Percentiles rank a stretch among this genome's conserved stretches.
phyloP scores from a whole-genome alignment of 768 basidiomycete genomes.

The Galerina marginata region DNA sequence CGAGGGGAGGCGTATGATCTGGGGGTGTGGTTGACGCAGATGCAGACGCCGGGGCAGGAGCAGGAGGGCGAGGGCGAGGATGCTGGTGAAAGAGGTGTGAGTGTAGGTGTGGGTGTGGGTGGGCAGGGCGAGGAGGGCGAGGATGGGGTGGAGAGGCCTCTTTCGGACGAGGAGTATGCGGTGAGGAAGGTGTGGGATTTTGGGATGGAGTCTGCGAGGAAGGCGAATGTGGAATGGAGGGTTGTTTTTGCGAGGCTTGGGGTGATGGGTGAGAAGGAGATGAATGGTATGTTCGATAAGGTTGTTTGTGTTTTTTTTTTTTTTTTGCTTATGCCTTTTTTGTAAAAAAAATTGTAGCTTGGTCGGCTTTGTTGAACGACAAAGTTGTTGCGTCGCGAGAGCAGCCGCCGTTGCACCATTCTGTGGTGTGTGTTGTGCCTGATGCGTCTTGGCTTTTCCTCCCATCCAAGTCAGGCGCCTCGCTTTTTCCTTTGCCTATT shows the following conservation, averaged over 20 bases:
- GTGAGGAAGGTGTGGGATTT: slow-evolving; percentile 76
- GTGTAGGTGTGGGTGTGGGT: background rate
- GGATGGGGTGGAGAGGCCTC: slow-evolving; percentile 25
- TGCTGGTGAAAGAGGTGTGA: slow-evolving; percentile 24
- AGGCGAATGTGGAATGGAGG: slow-evolving; percentile 81
- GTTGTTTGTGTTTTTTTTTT: slow-evolving; percentile 1
- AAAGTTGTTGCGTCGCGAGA: slow-evolving; percentile 42
- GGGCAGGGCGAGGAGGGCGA: background rate
- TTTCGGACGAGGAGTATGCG: slow-evolving; percentile 51
- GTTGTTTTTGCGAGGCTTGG: slow-evolving; percentile 77
- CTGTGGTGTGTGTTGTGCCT: slow-evolving; percentile 63
- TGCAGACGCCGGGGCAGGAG: slow-evolving; percentile 35
- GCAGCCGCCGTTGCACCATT: slow-evolving; percentile 62
- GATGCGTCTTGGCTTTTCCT: slow-evolving; percentile 66
- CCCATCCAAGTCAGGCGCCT: slow-evolving; percentile 29
- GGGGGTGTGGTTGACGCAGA: slow-evolving; percentile 68
- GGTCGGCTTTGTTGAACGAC: slow-evolving; percentile 59
- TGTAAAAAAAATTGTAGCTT: slow-evolving; percentile 50
- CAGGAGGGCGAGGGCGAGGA: slow-evolving; percentile 8
- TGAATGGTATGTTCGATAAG: slow-evolving; percentile 58
- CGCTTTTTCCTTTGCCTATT: slow-evolving; percentile 24
- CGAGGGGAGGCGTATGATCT: slow-evolving; percentile 77
- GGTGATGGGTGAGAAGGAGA: slow-evolving; percentile 58
- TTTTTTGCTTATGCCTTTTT: slow-evolving; percentile 4
- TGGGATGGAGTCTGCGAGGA: slow-evolving; percentile 60